Conservation (phyloP, 1,284 basidiomycete genomes). For the Ceratobasidium sp. region DNA sequence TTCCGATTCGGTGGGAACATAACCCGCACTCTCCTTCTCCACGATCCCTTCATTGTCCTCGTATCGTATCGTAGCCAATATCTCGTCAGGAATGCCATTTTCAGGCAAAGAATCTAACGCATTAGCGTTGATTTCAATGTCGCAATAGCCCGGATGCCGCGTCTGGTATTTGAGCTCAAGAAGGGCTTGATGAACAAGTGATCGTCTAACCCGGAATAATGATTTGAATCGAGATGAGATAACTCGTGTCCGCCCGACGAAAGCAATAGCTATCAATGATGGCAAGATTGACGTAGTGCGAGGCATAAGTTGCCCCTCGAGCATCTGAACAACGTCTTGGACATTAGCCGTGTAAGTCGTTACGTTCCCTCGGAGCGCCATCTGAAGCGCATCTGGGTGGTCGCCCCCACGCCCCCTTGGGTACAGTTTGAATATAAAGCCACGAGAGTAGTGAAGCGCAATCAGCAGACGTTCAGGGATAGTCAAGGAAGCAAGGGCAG, state of each 20-base stretch:
- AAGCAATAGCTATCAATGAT: conserved; percentile 56
- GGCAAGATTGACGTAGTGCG: conserved; percentile 54
- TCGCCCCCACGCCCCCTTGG: conserved; percentile 51
- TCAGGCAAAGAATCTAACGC: conserved; percentile 27
- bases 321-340: conserved; percentile 54
- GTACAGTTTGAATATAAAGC: conserved; percentile 57
- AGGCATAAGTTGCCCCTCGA: conserved; percentile 57
- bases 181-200: conserved; percentile 51
- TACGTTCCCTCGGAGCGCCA: conserved; percentile 57
- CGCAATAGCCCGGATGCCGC: conserved; percentile 32
- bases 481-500: conserved; percentile 52
- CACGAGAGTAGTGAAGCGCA: conserved; percentile 51
- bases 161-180: conserved; percentile 13
- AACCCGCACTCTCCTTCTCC: conserved; percentile 19
- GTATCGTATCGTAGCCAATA: conserved; percentile 17
- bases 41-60: conserved; percentile 1
- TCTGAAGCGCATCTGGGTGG: conserved; percentile 51
- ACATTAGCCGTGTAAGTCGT: conserved; percentile 55
- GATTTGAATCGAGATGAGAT: conserved; percentile 52
- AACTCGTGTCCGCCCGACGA: conserved; percentile 55
- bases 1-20: conserved; percentile 4
- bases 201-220: conserved; percentile 54
- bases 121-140: conserved; percentile 5
- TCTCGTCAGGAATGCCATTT: conserved; percentile 44
- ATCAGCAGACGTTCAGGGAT: conserved; percentile 56